Evolutionary conservation across 345 rosid genomes (phyloP).

Genomic region (Eucalyptus erythrocorys): DNA sequence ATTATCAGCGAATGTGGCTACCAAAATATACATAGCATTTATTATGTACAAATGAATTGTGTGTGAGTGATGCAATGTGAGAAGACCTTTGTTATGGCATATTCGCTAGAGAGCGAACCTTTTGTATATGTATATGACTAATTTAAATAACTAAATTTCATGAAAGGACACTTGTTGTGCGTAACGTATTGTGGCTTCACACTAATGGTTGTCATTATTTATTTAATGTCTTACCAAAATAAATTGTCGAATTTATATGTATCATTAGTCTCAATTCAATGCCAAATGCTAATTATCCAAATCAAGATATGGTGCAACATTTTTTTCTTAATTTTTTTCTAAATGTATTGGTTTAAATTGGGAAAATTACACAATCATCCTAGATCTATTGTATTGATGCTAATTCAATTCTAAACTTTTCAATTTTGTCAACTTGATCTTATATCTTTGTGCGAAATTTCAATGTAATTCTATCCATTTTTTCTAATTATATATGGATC

Average conservation of each 20-base stretch:
- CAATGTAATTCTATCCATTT: background rate
- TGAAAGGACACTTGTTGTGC: background rate
- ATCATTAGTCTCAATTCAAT: background rate
- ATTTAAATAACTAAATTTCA: too few species aligned
- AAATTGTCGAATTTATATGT: background rate
- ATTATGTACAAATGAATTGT: background rate
- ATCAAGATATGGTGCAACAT: background rate
- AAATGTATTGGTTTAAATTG: background rate
- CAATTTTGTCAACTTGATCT: background rate
- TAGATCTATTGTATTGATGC: background rate
- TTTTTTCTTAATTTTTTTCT: background rate
- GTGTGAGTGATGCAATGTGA: background rate
- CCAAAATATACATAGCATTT: background rate
- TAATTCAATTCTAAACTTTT: too few species aligned
- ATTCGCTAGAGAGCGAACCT: background rate
- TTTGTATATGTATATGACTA: background rate
- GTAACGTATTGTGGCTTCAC: background rate
- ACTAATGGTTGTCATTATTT: background rate
- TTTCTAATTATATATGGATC: background rate
- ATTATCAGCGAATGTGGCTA: background rate
- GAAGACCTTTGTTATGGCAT: background rate
- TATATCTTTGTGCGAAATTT: background rate
- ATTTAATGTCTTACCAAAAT: background rate
- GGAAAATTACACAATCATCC: background rate
- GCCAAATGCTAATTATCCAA: background rate